These are phyloP conservation scores for Diaporthe humulicola DNA, from an alignment of 2,329 filamentous ascomycete genomes.

Conservation along the genomic window DNA sequence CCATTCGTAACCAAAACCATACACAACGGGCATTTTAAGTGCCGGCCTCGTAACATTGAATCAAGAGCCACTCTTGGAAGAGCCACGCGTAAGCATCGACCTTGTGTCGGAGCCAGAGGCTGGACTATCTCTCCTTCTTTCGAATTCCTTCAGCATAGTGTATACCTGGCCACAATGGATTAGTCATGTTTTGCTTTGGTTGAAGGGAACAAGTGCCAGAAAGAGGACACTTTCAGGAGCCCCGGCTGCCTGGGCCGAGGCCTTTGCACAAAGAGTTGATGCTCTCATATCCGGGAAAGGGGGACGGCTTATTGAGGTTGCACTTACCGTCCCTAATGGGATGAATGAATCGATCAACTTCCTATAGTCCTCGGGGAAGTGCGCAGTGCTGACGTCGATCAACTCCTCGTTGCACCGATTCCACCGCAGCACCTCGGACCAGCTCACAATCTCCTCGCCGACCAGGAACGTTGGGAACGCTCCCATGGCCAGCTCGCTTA, in stretches of 20 bases:
- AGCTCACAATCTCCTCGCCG: slow-evolving; percentile 52
- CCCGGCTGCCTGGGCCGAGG: too few species aligned
- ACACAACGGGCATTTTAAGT: neutral
- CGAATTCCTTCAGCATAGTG: slow-evolving; percentile 33
- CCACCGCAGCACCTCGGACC: slow-evolving; percentile 51
- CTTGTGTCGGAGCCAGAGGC: neutral
- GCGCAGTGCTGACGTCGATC: slow-evolving; percentile 38
- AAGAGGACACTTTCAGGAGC: neutral
- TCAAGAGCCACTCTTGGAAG: slow-evolving; percentile 23
- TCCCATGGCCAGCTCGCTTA: slow-evolving; percentile 52
- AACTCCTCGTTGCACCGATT: slow-evolving; percentile 54
- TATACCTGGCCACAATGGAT: neutral
- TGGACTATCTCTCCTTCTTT: slow-evolving; percentile 18
- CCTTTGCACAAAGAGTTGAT: neutral
- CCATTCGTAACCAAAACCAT: slow-evolving; percentile 22
- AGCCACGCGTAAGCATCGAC: slow-evolving; percentile 8
- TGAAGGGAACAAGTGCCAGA: neutral
- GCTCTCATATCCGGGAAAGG: neutral
- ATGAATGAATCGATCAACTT: neutral
- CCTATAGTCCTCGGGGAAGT: slow-evolving; percentile 2
- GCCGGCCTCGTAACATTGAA: neutral
- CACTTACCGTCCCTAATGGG: slow-evolving; percentile 21
- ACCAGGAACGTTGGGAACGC: slow-evolving; percentile 49
- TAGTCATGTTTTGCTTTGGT: neutral
- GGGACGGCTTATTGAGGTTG: neutral